Evolutionary conservation across 208 protist genomes (phyloP).

Genomic region (Trypanosoma vivax): DNA sequence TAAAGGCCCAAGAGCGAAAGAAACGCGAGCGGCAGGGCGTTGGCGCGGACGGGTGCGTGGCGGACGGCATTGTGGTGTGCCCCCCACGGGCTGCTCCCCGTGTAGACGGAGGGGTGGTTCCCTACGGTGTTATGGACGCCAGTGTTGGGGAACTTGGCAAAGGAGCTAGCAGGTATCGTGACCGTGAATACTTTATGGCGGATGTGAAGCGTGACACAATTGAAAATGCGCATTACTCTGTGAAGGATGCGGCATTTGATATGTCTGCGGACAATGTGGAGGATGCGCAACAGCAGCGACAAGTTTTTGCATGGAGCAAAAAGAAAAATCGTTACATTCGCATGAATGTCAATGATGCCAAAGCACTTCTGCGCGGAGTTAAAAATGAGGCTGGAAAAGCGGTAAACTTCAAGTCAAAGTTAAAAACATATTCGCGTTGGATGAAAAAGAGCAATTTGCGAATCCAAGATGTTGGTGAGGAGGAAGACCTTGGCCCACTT

Average conservation of each 20-base stretch:
- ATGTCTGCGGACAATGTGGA: constrained; percentile 79
- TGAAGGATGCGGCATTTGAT: constrained; percentile 85
- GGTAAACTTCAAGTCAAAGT: constrained; percentile 89
- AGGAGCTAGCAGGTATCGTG: constrained; percentile 45
- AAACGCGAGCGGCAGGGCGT: constrained; percentile 42
- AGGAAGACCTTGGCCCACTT: constrained; percentile 80
- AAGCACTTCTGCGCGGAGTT: constrained; percentile 77
- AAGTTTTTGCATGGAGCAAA: constrained; percentile 90
- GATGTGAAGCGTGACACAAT: constrained; percentile 46
- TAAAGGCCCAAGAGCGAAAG: constrained; percentile 77
- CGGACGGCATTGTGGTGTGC: constrained; percentile 14
- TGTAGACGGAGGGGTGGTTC: not conserved
- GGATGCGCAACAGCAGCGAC: constrained; percentile 76
- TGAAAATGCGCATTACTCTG: constrained; percentile 82
- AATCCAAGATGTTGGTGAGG: constrained; percentile 88
- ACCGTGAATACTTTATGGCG: constrained; percentile 79
- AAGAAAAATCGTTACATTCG: constrained; percentile 91
- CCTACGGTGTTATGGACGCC: not conserved
- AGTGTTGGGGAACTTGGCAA: constrained; percentile 7
- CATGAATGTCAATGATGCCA: constrained; percentile 88
- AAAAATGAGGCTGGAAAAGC: constrained; percentile 91
- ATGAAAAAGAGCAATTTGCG: constrained; percentile 89
- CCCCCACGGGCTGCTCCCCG: constrained; percentile 3
- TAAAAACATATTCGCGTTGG: constrained; percentile 84
- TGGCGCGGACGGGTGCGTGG: constrained; percentile 6